A percentile compares a stretch with the other conserved stretches of the same genome.
These are phyloP conservation scores for Yamadazyma ubonensis DNA, from an alignment of 805 yeast genomes.

Conservation along the genomic window DNA sequence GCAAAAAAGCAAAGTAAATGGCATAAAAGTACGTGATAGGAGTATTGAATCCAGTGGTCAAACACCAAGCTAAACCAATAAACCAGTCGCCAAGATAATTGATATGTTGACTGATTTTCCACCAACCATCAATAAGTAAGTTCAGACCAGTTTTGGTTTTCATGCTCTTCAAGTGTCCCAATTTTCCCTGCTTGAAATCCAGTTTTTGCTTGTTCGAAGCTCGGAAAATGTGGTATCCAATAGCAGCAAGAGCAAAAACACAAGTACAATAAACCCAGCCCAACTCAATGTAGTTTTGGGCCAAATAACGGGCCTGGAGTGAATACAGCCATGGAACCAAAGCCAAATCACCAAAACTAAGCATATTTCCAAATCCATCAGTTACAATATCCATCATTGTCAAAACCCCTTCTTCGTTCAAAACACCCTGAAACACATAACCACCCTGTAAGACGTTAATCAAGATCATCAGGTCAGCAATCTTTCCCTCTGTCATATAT, in stretches of 20 bases:
- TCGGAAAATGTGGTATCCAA: conserved; percentile 82
- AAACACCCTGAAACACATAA: conserved; percentile 87
- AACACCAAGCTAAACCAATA: conserved; percentile 87
- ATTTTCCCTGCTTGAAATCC: conserved; percentile 74
- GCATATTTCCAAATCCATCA: conserved; percentile 97
- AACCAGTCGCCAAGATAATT: conserved; percentile 96
- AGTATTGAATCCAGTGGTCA: conserved; percentile 80
- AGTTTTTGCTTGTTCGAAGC: conserved; percentile 83
- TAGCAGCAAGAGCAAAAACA: conserved; percentile 48
- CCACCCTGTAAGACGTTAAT: conserved; percentile 70
- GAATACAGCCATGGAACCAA: conserved; percentile 91
- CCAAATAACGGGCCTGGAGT: conserved; percentile 75
- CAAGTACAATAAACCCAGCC: conserved; percentile 39
- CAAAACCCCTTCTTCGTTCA: conserved; percentile 84
- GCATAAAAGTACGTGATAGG: conserved; percentile 87
- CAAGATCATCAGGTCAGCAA: conserved; percentile 71
- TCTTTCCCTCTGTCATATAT: conserved; percentile 55
- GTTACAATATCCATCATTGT: conserved; percentile 96
- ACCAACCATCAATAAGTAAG: conserved; percentile 90
- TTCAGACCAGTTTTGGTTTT: conserved; percentile 75
- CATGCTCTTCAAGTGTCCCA: conserved; percentile 59
- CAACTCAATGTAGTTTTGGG: conserved; percentile 51
- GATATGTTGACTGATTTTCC: conserved; percentile 90
- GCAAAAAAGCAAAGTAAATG: conserved; percentile 73
- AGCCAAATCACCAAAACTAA: conserved; percentile 89